Evolutionary conservation across 768 basidiomycete genomes (phyloP).

Genomic region (Suillus weaverae): DNA sequence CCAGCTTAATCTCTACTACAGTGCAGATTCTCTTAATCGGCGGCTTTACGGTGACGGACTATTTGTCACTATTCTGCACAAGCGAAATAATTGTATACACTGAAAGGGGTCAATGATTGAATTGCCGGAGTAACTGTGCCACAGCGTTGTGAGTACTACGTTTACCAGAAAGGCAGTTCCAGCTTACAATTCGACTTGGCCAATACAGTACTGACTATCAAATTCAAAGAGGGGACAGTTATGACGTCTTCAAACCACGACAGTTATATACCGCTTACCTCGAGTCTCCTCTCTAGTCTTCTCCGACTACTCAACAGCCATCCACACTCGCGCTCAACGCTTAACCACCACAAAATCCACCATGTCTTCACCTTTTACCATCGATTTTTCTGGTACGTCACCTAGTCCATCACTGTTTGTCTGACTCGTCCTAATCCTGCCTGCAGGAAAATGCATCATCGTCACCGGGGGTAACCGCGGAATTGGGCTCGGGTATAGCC

Average conservation of each 20-base stretch:
- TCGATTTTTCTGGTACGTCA: neutral
- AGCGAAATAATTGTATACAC: neutral
- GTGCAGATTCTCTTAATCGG: neutral
- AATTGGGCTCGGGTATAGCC: conserved; percentile 56
- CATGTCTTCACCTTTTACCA: neutral
- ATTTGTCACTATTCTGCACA: neutral
- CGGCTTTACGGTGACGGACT: neutral
- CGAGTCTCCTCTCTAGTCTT: neutral
- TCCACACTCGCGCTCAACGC: neutral
- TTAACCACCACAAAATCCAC: neutral
- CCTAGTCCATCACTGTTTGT: neutral
- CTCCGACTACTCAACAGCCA: neutral
- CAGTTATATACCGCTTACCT: neutral
- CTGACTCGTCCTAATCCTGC: neutral
- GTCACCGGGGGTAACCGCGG: conserved; percentile 66
- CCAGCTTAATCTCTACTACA: neutral
- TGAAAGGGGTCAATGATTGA: neutral
- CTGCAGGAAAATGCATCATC: conserved; percentile 47
- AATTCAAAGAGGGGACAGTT: conserved; percentile 2
- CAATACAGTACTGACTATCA: neutral
- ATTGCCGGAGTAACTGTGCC: neutral
- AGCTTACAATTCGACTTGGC: neutral
- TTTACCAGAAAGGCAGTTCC: neutral
- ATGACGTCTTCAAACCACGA: neutral
- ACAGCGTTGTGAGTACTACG: neutral